Evolutionary conservation across 768 basidiomycete species (phyloP), one percentile per base, ranked within the genome.

Genomic region (Cystofilobasidium macerans): DNA sequence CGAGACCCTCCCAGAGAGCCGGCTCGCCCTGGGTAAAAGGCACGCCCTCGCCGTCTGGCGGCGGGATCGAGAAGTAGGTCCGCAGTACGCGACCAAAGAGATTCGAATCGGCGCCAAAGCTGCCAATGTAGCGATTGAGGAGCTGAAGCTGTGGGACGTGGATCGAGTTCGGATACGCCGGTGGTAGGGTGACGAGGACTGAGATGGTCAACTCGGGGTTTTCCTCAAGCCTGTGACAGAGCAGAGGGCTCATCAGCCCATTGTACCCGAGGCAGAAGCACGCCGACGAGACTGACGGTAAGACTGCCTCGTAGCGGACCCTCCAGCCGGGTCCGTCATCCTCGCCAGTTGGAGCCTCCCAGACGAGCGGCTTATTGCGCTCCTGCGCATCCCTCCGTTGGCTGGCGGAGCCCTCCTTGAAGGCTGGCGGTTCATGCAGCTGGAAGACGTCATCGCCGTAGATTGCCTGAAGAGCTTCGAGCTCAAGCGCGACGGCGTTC

Each of bases 1-100:
- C 88, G 32, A 92, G 75, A 14, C 90, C 90, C 69, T 93, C 90
- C 72, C 91, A 93, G 16, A 92, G 86, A 69, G 87, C 89, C 22
- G 91, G 85, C 1, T 79, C 80, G 35, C 85, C 88, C 28, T 81
- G 78, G 3, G 79, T 78, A 84, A 86, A 93, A 69, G 89, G 86
- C n/a, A 88, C 81, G 1, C 75, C 76, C 9, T 86, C 88, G 14
- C 67, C 67, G 16, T 62, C 61, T 3, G 67, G 61, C 33, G 67
- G 67, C 18, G 67, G 67, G 8, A 80, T 72, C 4, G 89, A 89
- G 62, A 92, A 89, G 74, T 82, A 93, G 0, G 87, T 91, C 43
- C 86, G 82, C 24, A 91, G 78, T 40, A 90, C 80, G 1, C 81
- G 81, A 28, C 88, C 69, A 74, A 75, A 93, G 22, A 92, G 80